These are phyloP conservation scores for Globisporangium alternatum DNA, from an alignment of 352 stramenopile genomes.

Conservation along the genomic window DNA sequence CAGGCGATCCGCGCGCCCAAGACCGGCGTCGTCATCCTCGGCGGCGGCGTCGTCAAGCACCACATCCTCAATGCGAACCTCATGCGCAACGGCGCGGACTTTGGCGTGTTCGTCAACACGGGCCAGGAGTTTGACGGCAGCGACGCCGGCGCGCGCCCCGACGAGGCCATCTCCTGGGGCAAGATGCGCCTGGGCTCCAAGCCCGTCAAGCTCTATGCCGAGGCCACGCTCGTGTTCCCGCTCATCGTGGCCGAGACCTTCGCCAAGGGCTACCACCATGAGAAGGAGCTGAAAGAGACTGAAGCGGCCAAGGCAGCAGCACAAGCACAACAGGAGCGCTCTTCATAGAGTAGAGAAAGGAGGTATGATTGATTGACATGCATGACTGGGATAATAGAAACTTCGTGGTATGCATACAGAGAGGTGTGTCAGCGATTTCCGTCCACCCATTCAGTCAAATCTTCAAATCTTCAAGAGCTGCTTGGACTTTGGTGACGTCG, in stretches of 20 bases:
- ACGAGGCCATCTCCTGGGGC: slow-evolving; percentile 99
- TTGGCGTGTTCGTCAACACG: slow-evolving; percentile 99
- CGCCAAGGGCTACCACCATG: slow-evolving; percentile 90
- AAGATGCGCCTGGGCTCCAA: slow-evolving; percentile 95
- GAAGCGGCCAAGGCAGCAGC: not conserved
- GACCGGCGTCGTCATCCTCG: slow-evolving; percentile 98
- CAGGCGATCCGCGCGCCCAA: slow-evolving; percentile 92
- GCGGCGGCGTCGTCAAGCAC: slow-evolving; percentile 98
- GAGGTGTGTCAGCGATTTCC: not conserved
- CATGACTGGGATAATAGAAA: slow-evolving; percentile 5
- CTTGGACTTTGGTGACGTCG: slow-evolving; percentile 22
- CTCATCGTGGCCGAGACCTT: slow-evolving; percentile 99
- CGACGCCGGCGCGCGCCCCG: slow-evolving; percentile 96
- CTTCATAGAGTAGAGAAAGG: slow-evolving; percentile 1
- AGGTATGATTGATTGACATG: not conserved
- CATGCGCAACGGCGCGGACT: slow-evolving; percentile 99
- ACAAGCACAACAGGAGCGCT: not conserved
- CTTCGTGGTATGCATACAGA: not conserved
- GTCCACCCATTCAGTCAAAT: not conserved
- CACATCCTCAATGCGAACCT: slow-evolving; percentile 99
- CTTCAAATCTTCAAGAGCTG: slow-evolving; percentile 8
- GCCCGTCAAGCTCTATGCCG: slow-evolving; percentile 96
- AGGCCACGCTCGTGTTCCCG: slow-evolving; percentile 98
- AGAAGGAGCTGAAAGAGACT: slow-evolving; percentile 27
- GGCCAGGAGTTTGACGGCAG: slow-evolving; percentile 98